Percentiles rank a stretch among this genome's conserved stretches.
phyloP scores from a whole-genome alignment of 2,329 filamentous ascomycete genomes.

The Colletotrichum sansevieriae region DNA sequence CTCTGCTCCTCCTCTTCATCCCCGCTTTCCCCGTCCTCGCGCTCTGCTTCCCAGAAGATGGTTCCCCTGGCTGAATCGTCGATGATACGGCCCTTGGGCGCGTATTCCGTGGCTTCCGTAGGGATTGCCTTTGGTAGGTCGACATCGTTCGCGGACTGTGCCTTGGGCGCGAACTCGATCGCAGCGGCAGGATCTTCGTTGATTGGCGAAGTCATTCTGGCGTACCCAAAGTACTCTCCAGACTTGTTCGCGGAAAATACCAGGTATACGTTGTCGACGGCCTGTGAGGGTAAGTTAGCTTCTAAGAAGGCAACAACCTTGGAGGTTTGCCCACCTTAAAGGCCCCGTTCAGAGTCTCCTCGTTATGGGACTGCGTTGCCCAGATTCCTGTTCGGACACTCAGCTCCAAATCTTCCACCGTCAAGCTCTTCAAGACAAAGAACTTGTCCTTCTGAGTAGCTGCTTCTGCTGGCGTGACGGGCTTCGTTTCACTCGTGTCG shows the following conservation, averaged over 20 bases:
- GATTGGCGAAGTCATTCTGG: slow-evolving; percentile 88
- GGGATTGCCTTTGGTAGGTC: slow-evolving; percentile 84
- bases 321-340: slow-evolving; percentile 72
- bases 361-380: slow-evolving; percentile 96
- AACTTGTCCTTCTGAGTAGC: slow-evolving; percentile 75
- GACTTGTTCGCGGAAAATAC: slow-evolving; percentile 98
- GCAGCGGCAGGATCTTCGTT: slow-evolving; percentile 79
- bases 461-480: slow-evolving; percentile 38
- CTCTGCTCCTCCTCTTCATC: slow-evolving; percentile 61
- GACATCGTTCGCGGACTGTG: slow-evolving; percentile 68
- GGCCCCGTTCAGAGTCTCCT: slow-evolving; percentile 83
- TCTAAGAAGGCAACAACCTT: not conserved
- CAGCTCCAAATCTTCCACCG: slow-evolving; percentile 87
- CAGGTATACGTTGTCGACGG: slow-evolving; percentile 86
- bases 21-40: slow-evolving; percentile 62
- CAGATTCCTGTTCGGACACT: slow-evolving; percentile 91
- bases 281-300: slow-evolving; percentile 59
- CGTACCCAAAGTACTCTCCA: slow-evolving; percentile 96
- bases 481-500: slow-evolving; percentile 2
- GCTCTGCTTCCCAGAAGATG: slow-evolving; percentile 94
- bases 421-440: slow-evolving; percentile 94
- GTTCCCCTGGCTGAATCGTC: slow-evolving; percentile 94
- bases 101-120: slow-evolving; percentile 81
- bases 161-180: slow-evolving; percentile 76
- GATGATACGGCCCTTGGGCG: slow-evolving; percentile 87